Conservation (phyloP, 345 rosid genomes). For the Citrus trifoliata region DNA sequence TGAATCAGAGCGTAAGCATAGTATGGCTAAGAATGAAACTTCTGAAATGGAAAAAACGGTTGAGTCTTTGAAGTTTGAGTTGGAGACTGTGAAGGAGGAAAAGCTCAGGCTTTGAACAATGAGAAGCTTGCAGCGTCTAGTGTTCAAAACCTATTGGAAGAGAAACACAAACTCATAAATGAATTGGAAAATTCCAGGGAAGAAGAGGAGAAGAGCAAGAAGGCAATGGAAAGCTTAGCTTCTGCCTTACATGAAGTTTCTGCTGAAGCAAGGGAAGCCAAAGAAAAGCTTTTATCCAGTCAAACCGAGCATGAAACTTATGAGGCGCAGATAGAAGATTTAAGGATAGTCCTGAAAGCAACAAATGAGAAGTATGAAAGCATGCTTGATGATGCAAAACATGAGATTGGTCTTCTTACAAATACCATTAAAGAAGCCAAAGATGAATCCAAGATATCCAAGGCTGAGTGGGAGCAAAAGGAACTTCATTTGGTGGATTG, state of each 20-base stretch:
- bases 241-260: slow-evolving; percentile 95
- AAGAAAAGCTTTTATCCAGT: slow-evolving; percentile 68
- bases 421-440: slow-evolving; percentile 50
- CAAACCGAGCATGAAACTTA: slow-evolving; percentile 71
- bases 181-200: slow-evolving; percentile 69
- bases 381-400: slow-evolving; percentile 71
- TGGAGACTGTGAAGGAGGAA: slow-evolving; percentile 65
- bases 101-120: slow-evolving; percentile 58
- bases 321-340: slow-evolving; percentile 71
- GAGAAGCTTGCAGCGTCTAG: slow-evolving; percentile 78
- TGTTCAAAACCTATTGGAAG: slow-evolving; percentile 64
- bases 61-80: slow-evolving; percentile 52
- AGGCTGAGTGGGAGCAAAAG: slow-evolving; percentile 76
- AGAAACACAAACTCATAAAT: slow-evolving; percentile 65
- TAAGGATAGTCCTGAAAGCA: slow-evolving; percentile 71
- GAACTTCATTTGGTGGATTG: slow-evolving; percentile 55
- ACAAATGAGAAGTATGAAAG: slow-evolving; percentile 77
- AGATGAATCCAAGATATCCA: slow-evolving; percentile 51
- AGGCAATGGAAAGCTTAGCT: slow-evolving; percentile 96
- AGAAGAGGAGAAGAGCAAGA: slow-evolving; percentile 95
- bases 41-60: slow-evolving; percentile 42
- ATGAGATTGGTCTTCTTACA: slow-evolving; percentile 59
- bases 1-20: slow-evolving; percentile 45
- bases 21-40: slow-evolving; percentile 44
- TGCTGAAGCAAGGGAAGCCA: slow-evolving; percentile 81